Percentiles rank a stretch among this genome's conserved stretches.
Conservation (phyloP, 2,329 filamentous ascomycete species). For the Fonsecaea monophora region DNA sequence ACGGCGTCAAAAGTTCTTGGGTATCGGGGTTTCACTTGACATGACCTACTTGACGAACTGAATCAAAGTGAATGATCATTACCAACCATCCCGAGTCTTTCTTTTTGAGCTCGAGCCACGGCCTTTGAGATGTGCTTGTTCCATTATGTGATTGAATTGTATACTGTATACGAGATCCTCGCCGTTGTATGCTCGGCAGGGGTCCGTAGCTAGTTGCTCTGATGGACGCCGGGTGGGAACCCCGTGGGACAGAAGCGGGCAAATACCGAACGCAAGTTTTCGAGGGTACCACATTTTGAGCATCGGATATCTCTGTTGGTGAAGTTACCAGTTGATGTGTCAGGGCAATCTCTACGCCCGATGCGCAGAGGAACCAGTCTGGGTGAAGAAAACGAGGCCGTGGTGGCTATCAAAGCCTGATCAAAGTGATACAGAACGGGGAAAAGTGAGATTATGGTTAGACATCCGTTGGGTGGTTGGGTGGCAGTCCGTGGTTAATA, state of each 20-base stretch:
- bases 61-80: slow-evolving; percentile 1
- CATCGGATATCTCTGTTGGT: neutral
- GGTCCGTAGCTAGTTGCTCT: neutral
- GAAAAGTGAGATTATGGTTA: no score
- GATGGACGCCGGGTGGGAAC: neutral
- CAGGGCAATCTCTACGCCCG: neutral
- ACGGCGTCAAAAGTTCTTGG: slow-evolving; percentile 17
- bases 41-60: slow-evolving; percentile 16
- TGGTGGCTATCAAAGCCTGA: neutral
- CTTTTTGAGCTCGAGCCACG: neutral
- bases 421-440: no score
- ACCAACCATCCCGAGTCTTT: neutral
- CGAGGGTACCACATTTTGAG: neutral
- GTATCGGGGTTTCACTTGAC: slow-evolving; percentile 1
- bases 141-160: neutral
- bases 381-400: neutral
- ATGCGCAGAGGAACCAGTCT: neutral
- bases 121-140: neutral
- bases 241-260: neutral
- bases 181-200: no score
- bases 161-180: neutral
- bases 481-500: neutral
- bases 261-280: neutral
- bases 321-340: neutral
- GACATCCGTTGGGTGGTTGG: neutral